Evolutionary conservation across 1,284 basidiomycete genomes (phyloP), one percentile per base, ranked within the genome.

Genomic region (Papiliotrema laurentii): DNA sequence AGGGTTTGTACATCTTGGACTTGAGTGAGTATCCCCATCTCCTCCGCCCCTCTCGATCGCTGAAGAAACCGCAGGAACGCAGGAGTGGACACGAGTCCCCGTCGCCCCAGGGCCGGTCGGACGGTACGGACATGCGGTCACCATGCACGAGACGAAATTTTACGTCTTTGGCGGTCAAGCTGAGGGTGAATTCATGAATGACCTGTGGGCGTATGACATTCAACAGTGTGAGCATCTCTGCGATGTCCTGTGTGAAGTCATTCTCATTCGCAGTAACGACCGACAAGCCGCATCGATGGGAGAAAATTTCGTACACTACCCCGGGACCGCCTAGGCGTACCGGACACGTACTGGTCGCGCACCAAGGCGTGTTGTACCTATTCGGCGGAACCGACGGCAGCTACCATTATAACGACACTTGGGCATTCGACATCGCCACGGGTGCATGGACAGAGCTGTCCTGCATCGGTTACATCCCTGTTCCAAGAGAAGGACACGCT

Each of bases 351-450:
- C 87, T 88, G 64, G 82, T 97, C 43, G 86, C 90, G 2, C 81
- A 82, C 67, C 86, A 85, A 54, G 88, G 96, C 64, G 85, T 85
- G 59, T 83, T 99, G 52, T 83, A 89, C 63, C 78, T 96, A 86
- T 98, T 99, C 63, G 96, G 96, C 41, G 96, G 96, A 45, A 99
- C 96, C 5, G 96, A 99, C 64, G 94, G 93, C 24, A 86, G 89
- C 69, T 98, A 90, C 74, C 96, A 98, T 73, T 99, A 99, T 77
- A 98, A 98, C 73, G 96, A 99, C 69, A 98, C 94, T 5, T 99
- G 96, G 96, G 81, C 85, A 24, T 97, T 91, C 72, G 92, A 97
- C 71, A 79, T 92, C 40, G 79, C 79, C 27, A 87, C 89, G 0
- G 81, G 82, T 50, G 81, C 76, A 42, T 99, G 96, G 96, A 81